phyloP scores from a whole-genome alignment of 164 flowering plant genomes.

The Buxus sempervirens region DNA sequence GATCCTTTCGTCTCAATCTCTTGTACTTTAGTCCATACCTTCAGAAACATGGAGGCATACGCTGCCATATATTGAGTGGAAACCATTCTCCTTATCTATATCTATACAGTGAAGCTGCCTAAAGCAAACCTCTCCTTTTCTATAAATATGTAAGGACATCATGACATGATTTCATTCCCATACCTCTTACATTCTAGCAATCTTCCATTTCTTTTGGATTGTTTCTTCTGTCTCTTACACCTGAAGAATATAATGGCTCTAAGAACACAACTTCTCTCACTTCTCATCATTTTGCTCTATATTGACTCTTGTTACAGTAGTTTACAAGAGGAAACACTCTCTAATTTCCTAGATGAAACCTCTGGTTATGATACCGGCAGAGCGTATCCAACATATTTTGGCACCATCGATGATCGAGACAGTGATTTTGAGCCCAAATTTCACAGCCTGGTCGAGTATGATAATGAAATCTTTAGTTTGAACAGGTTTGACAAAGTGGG shows the following conservation, averaged over 20 bases:
- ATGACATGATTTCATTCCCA: constrained; percentile 17
- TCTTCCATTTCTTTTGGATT: constrained; percentile 1
- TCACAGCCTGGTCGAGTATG: constrained; percentile 9
- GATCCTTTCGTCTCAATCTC: constrained; percentile 30
- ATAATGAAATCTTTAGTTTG: constrained; percentile 5
- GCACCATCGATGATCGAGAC: constrained; percentile 15
- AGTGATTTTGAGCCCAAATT: constrained; percentile 13
- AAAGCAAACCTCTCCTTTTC: constrained; percentile 1
- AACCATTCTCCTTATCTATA: constrained; percentile 7
- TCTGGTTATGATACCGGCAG: constrained; percentile 16
- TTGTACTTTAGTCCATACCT: constrained; percentile 27
- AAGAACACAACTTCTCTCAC: constrained; percentile 11
- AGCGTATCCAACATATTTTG: constrained; percentile 28
- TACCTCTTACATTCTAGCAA: constrained; percentile 9
- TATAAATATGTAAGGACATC: constrained; percentile 28
- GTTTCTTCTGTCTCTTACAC: constrained; percentile 2
- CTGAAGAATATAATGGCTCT: constrained; percentile 17
- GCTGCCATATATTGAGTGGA: constrained; percentile 15
- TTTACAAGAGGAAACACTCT: constrained; percentile 18
- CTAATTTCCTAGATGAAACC: constrained; percentile 7
- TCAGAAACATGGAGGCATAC: constrained; percentile 1
- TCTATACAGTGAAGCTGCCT: not conserved
- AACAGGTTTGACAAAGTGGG: constrained; percentile 7
- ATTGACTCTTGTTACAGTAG: constrained; percentile 16
- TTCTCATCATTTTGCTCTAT: constrained; percentile 11